Percentiles rank a stretch among this genome's conserved stretches.
Conservation (phyloP, 2,329 filamentous ascomycete genomes). For the Ceratocystis harringtonii region DNA sequence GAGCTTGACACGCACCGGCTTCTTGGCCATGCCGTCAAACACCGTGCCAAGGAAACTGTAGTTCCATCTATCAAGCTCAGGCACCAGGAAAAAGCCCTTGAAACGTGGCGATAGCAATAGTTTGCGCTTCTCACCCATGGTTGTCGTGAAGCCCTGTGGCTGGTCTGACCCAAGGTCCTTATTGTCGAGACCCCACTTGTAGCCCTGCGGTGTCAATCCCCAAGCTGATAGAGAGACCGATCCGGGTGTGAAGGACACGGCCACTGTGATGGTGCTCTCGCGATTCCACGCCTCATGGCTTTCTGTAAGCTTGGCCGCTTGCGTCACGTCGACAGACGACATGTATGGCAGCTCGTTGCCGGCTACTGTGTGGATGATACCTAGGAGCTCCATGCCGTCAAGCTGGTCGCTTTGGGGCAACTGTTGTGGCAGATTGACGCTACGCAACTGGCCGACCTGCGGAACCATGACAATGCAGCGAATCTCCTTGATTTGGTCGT, state of each 20-base stretch:
- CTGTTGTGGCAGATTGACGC: slow-evolving; percentile 78
- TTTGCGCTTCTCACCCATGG: slow-evolving; percentile 91
- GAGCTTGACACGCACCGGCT: slow-evolving; percentile 77
- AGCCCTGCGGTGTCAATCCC: slow-evolving; percentile 79
- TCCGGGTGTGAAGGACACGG: slow-evolving; percentile 89
- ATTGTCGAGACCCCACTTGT: slow-evolving; percentile 96
- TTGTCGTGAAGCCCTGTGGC: slow-evolving; percentile 81
- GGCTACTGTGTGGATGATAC: slow-evolving; percentile 87
- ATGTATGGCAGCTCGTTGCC: slow-evolving; percentile 95
- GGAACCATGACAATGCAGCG: slow-evolving; percentile 95
- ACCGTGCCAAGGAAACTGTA: slow-evolving; percentile 94
- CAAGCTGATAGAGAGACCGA: slow-evolving; percentile 90
- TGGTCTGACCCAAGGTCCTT: slow-evolving; percentile 85
- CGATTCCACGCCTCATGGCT: slow-evolving; percentile 61
- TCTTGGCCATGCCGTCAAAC: slow-evolving; percentile 81
- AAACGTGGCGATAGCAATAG: slow-evolving; percentile 85
- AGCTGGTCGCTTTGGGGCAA: slow-evolving; percentile 88
- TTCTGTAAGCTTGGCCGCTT: slow-evolving; percentile 81
- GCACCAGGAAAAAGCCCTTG: slow-evolving; percentile 88
- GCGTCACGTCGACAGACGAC: slow-evolving; percentile 86
- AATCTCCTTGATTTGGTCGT: slow-evolving; percentile 93
- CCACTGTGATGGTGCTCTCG: slow-evolving; percentile 84
- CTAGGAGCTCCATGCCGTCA: slow-evolving; percentile 71
- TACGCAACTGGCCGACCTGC: slow-evolving; percentile 84
- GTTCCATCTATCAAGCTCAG: slow-evolving; percentile 83